A percentile compares a stretch with the other conserved stretches of the same genome.
Evolutionary conservation across 495 filamentous ascomycete genomes (phyloP).

Genomic region (Annulohypoxylon maeteangense): DNA sequence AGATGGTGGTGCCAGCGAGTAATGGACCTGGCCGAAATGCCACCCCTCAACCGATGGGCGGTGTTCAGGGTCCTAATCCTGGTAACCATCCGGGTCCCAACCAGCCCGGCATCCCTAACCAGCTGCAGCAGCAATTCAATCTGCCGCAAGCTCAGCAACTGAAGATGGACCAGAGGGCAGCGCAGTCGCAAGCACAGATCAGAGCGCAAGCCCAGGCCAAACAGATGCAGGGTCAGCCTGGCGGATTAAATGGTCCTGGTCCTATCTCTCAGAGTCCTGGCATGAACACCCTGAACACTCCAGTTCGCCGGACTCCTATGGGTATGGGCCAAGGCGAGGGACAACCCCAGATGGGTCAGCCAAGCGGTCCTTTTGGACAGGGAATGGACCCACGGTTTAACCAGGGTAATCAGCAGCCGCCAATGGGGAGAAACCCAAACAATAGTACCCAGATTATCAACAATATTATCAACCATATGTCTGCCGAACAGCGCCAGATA

Average conservation of each 20-base stretch:
- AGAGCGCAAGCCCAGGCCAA: slow-evolving; percentile 54
- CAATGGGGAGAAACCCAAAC: slow-evolving; percentile 40
- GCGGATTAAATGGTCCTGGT: slow-evolving; percentile 54
- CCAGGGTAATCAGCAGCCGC: slow-evolving; percentile 50
- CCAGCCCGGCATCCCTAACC: slow-evolving; percentile 50
- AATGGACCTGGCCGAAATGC: slow-evolving; percentile 56
- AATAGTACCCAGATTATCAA: slow-evolving; percentile 51
- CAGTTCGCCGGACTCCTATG: slow-evolving; percentile 57
- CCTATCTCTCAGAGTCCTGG: slow-evolving; percentile 62
- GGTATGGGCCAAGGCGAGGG: slow-evolving; percentile 52
- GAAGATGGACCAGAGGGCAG: slow-evolving; percentile 53
- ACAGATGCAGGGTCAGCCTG: slow-evolving; percentile 61
- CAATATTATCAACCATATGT: slow-evolving; percentile 50
- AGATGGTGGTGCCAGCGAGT: slow-evolving; percentile 63
- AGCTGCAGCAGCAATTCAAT: slow-evolving; percentile 52
- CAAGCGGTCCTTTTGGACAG: slow-evolving; percentile 50
- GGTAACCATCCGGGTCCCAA: slow-evolving; percentile 49
- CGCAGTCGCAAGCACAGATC: slow-evolving; percentile 52
- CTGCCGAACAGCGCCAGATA: slow-evolving; percentile 43
- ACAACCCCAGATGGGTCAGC: slow-evolving; percentile 50
- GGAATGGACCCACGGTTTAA: slow-evolving; percentile 57
- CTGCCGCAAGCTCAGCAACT: slow-evolving; percentile 53
- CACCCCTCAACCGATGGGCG: slow-evolving; percentile 54
- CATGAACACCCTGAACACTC: slow-evolving; percentile 61
- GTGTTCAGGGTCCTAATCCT: slow-evolving; percentile 50